Evolutionary conservation across 2,329 filamentous ascomycete genomes (phyloP).

Genomic region (Neospermospora avenae): DNA sequence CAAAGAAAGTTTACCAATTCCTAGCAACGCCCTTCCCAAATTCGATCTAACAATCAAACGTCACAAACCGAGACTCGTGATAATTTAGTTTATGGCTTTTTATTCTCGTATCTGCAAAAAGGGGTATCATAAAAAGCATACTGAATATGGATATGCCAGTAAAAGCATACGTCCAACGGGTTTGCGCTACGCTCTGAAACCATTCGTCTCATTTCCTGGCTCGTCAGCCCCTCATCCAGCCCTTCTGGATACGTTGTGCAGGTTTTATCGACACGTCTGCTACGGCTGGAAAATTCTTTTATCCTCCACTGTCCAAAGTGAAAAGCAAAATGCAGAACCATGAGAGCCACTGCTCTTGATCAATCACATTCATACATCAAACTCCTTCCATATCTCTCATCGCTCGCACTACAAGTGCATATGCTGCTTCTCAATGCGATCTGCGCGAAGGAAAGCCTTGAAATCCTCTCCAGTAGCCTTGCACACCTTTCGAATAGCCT

Average conservation of each 20-base stretch:
- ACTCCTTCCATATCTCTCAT: not conserved
- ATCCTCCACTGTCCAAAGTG: not conserved
- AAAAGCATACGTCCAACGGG: conserved; percentile 1
- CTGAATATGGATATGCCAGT: not conserved
- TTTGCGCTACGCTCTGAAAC: not conserved
- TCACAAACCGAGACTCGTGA: not conserved
- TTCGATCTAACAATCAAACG: not conserved
- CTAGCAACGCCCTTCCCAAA: no score
- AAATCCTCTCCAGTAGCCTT: not conserved
- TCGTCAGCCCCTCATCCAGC: not conserved
- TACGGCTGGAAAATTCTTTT: not conserved
- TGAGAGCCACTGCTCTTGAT: not conserved
- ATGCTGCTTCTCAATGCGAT: not conserved
- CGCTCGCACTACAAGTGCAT: not conserved
- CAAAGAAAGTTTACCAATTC: no score
- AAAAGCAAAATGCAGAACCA: not conserved
- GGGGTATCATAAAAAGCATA: not conserved
- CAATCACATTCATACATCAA: not conserved
- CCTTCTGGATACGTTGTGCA: not conserved
- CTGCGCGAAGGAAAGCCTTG: not conserved
- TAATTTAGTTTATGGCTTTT: not conserved
- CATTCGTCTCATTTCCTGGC: not conserved
- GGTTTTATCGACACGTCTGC: not conserved
- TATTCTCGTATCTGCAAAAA: not conserved
- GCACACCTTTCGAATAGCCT: not conserved